Base-by-base conservation (phyloP, 78 protist genomes). In the Dictyostelium intermedium region DNA sequence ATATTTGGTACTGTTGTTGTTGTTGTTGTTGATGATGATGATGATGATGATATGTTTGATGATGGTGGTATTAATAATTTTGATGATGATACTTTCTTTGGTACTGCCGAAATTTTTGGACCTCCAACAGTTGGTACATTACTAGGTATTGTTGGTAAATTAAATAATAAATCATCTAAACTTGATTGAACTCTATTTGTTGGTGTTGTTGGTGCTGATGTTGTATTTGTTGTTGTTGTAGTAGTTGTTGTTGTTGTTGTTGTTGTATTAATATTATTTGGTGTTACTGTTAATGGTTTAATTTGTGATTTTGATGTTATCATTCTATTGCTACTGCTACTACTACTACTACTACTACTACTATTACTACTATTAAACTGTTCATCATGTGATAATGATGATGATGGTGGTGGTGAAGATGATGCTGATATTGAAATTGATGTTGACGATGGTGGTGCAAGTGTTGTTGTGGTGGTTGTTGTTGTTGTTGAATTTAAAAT, bases 241-340 rank as follows among this genome's bases (percentile, higher is more conserved):
- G 82, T 7, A 13, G 18, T 5, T 23, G 82, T 73, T 16, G 81
- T 3, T 37, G 81, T 5, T 9, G n/a, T 73, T 30, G 79, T 9
- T 72, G 79, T 53, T 53, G 25, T 14, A 53, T 14, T 53, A 60
- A 8, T 63, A 25, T 23, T 61, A 61, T 63, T 63, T n/a, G 32
- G 5, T 63, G 73, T 63, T 50, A 50, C 61, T 50, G 16, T 50
- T 50, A 50, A 50, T 50, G 61, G 61, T 50, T 50, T 84, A 50
- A 50, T 27, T 66, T 72, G 34, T 41, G 63, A 70, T 69, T 84
- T 47, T 39, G 81, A 70, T 84, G 81, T 32, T 69, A 47, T 45
- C 69, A 30, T 69, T 84, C 69, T 39, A 84, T 43, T 84, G 74
- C 56, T 45, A 45, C 56, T 16, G 13, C 56, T 11, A 45, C 16